Conservation (phyloP, 345 rosid genomes). For the Leavenworthia alabamica region DNA sequence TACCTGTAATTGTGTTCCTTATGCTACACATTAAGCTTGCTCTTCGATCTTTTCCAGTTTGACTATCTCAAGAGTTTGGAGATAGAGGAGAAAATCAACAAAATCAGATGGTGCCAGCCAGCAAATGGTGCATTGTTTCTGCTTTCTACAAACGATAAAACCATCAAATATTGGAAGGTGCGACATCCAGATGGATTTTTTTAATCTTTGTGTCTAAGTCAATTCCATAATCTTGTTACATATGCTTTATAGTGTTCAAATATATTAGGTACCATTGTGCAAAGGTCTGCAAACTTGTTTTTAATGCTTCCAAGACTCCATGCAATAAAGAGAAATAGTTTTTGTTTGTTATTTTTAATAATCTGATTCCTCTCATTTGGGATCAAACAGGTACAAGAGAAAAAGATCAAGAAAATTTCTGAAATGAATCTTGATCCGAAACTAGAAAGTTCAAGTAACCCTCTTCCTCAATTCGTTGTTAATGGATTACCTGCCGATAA, state of each 20-base stretch:
- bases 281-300: constrained; percentile 4
- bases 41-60: constrained; percentile 49
- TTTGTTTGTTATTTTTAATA: background rate
- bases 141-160: constrained; percentile 95
- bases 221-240: background rate
- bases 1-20: background rate
- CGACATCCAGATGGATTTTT: constrained; percentile 1
- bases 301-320: background rate
- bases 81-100: constrained; percentile 99
- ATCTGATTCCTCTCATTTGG: background rate
- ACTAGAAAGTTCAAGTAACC: constrained; percentile 20
- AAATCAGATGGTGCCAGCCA: constrained; percentile 97
- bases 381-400: constrained; percentile 76
- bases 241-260: background rate
- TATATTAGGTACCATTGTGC: background rate
- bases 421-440: constrained; percentile 66
- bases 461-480: constrained; percentile 34
- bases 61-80: constrained; percentile 99
- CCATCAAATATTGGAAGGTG: constrained; percentile 99
- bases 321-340: background rate
- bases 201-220: background rate
- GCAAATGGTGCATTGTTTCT: constrained; percentile 89
- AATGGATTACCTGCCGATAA: constrained; percentile 58
- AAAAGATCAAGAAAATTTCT: constrained; percentile 79
- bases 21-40: background rate